Percentiles rank a stretch among this genome's conserved stretches.
phyloP scores from a whole-genome alignment of 192 early-diverging fungal species.

The Entomortierella chlamydospora region DNA sequence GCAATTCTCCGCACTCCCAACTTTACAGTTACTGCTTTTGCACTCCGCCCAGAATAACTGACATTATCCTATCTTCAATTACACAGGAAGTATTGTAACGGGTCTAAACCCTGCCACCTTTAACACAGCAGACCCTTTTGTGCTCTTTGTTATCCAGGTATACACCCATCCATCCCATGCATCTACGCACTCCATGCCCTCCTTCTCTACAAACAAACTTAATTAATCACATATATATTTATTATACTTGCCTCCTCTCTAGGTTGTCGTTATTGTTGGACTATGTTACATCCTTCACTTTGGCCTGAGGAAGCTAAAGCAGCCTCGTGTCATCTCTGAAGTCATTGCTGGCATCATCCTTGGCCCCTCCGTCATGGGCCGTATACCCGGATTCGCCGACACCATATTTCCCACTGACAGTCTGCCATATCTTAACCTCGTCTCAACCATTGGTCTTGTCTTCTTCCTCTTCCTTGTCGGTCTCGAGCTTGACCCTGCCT shows the following conservation, averaged over 20 bases:
- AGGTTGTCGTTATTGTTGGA: conserved; percentile 75
- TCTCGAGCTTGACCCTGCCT: conserved; percentile 80
- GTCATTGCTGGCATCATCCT: conserved; percentile 91
- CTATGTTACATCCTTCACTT: conserved; percentile 77
- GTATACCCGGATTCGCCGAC: conserved; percentile 71
- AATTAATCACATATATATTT: no score
- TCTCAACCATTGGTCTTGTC: conserved; percentile 90
- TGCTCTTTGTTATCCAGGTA: conserved; percentile 86
- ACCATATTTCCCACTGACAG: conserved; percentile 82
- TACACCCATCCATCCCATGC: no score
- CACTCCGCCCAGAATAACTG: background rate
- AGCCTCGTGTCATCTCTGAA: conserved; percentile 94
- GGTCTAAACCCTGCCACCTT: conserved; percentile 71
- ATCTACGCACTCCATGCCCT: no score
- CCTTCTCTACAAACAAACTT: background rate
- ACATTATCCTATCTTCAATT: background rate
- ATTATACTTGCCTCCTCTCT: background rate
- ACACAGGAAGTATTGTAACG: conserved; percentile 66
- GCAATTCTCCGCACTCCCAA: no score
- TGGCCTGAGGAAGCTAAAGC: conserved; percentile 68
- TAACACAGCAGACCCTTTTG: conserved; percentile 65
- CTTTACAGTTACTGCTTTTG: background rate
- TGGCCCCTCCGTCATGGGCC: conserved; percentile 87
- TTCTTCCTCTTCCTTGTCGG: conserved; percentile 92
- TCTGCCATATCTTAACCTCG: conserved; percentile 74